These are phyloP conservation scores for Solanum aculeatissimum DNA, from an alignment of 305 asterid species.

Conservation along the genomic window DNA sequence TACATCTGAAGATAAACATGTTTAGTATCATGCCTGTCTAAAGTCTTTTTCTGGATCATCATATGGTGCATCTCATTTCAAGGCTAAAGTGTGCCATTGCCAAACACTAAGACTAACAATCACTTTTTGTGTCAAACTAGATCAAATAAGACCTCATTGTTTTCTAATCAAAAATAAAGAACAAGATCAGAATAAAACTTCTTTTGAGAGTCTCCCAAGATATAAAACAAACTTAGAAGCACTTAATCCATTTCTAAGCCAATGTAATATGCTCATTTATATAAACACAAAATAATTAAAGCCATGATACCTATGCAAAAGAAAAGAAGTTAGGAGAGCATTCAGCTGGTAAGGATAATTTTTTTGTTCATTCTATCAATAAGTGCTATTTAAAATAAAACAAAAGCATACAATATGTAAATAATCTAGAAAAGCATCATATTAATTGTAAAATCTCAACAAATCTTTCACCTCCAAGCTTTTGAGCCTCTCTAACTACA, in stretches of 20 bases:
- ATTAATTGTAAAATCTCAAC: not conserved
- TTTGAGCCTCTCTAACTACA: conserved; percentile 89
- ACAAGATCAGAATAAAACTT: not conserved
- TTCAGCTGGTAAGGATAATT: not conserved
- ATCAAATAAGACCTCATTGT: not conserved
- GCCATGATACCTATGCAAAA: not conserved
- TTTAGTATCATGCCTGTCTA: not conserved
- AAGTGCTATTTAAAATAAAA: not conserved
- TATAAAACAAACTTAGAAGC: not conserved
- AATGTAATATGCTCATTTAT: not conserved
- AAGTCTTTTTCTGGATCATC: not conserved
- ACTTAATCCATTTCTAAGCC: not conserved
- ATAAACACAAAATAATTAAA: not conserved
- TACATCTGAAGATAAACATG: not conserved
- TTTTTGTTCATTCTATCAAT: not conserved
- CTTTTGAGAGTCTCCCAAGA: not conserved
- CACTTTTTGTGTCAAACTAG: not conserved
- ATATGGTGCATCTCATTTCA: not conserved
- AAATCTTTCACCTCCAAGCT: conserved; percentile 69
- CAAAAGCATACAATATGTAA: not conserved
- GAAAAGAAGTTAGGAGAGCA: not conserved
- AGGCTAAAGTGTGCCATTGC: not conserved
- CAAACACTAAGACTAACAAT: not conserved
- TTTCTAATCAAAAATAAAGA: not conserved
- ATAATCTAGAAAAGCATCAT: not conserved